These are phyloP conservation scores for Xylariaceae sp. DNA, from an alignment of 2,329 filamentous ascomycete species.

Conservation along the genomic window DNA sequence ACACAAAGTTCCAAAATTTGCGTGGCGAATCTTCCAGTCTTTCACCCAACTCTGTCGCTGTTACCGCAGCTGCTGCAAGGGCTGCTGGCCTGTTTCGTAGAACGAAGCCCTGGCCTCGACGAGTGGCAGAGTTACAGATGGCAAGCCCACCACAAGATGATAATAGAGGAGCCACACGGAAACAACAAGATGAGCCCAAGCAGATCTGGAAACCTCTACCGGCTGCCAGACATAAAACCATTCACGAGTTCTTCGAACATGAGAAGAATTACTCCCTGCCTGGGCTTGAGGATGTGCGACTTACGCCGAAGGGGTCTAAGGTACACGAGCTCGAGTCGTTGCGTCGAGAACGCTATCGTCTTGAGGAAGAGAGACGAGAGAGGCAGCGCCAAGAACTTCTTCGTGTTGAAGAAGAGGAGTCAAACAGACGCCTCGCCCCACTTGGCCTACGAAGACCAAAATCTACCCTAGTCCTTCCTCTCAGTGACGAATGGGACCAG, in stretches of 20 bases:
- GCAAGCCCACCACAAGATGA: slow-evolving; percentile 9
- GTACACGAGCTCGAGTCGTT: slow-evolving; percentile 17
- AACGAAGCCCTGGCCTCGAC: slow-evolving; percentile 4
- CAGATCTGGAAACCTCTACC: slow-evolving; percentile 9
- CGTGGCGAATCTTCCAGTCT: slow-evolving; percentile 10
- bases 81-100: slow-evolving; percentile 10
- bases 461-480: slow-evolving; percentile 22
- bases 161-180: not conserved
- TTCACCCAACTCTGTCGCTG: slow-evolving; percentile 13
- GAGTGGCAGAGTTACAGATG: not conserved
- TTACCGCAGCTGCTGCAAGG: slow-evolving; percentile 12
- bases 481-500: slow-evolving; percentile 27
- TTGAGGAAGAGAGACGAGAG: slow-evolving; percentile 8
- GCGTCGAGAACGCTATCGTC: slow-evolving; percentile 12
- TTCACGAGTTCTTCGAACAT: slow-evolving; percentile 30
- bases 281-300: slow-evolving; percentile 14
- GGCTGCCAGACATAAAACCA: slow-evolving; percentile 18
- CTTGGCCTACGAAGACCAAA: slow-evolving; percentile 31
- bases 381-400: slow-evolving; percentile 1
- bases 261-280: slow-evolving; percentile 29
- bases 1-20: slow-evolving; percentile 3
- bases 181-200: not conserved
- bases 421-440: slow-evolving; percentile 11
- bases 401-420: slow-evolving; percentile 11
- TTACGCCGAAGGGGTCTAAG: slow-evolving; percentile 17